A percentile compares a stretch with the other conserved stretches of the same genome.
These are phyloP conservation scores for Daphne laureola DNA, from an alignment of 441 rosid species.

Conservation along the genomic window DNA sequence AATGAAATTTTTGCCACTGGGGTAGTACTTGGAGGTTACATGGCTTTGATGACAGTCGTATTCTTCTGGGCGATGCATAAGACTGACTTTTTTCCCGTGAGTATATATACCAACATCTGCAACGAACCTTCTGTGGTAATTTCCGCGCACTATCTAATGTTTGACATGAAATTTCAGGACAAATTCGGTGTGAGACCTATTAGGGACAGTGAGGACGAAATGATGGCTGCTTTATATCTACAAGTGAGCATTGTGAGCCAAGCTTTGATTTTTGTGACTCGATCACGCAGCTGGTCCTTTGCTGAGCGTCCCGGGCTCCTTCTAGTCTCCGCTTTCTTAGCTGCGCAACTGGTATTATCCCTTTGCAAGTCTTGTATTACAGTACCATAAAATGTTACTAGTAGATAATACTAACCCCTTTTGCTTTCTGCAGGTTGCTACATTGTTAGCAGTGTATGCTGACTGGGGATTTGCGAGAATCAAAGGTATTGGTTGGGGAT, in stretches of 20 bases:
- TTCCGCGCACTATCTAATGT: neutral
- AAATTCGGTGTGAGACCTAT: slow-evolving; percentile 52
- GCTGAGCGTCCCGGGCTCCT: slow-evolving; percentile 70
- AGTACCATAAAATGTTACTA: neutral
- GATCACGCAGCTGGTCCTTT: slow-evolving; percentile 94
- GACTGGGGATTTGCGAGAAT: slow-evolving; percentile 74
- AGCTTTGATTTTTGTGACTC: slow-evolving; percentile 77
- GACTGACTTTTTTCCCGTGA: slow-evolving; percentile 66
- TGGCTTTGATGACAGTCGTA: slow-evolving; percentile 66
- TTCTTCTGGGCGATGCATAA: slow-evolving; percentile 73
- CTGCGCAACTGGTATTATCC: slow-evolving; percentile 64
- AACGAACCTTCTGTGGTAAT: neutral
- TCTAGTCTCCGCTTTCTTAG: slow-evolving; percentile 41
- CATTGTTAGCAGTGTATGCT: slow-evolving; percentile 62
- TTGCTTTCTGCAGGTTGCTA: slow-evolving; percentile 46
- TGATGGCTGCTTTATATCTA: slow-evolving; percentile 82
- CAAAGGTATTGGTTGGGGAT: slow-evolving; percentile 80
- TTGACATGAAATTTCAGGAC: slow-evolving; percentile 32
- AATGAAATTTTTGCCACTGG: slow-evolving; percentile 87
- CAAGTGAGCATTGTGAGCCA: slow-evolving; percentile 98
- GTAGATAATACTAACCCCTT: neutral
- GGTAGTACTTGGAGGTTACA: slow-evolving; percentile 69
- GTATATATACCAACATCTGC: neutral
- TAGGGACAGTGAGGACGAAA: slow-evolving; percentile 28
- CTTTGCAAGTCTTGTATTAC: neutral